Percentiles rank a stretch among this genome's conserved stretches.
phyloP scores from a whole-genome alignment of 1,139 yeast species.

The Sugiyamaella grinbergsii region DNA sequence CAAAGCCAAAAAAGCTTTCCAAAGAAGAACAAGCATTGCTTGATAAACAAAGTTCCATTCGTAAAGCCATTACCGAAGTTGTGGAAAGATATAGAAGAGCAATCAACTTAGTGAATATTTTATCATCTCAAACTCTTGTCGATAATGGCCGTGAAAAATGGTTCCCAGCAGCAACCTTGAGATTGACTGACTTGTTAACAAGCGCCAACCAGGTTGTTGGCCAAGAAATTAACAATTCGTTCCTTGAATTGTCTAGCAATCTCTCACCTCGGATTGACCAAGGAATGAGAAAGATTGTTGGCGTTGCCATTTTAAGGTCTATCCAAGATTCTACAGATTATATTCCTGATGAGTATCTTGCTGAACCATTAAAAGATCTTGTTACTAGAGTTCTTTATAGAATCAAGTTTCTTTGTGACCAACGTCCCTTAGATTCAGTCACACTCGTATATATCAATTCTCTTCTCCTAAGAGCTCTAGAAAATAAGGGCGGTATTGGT shows the following conservation, averaged over 20 bases:
- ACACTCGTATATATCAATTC: constrained; percentile 78
- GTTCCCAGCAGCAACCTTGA: constrained; percentile 65
- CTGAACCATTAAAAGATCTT: constrained; percentile 57
- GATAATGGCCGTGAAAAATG: constrained; percentile 72
- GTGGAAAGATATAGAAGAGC: constrained; percentile 52
- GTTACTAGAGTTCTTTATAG: constrained; percentile 71
- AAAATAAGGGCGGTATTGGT: constrained; percentile 60
- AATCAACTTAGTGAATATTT: constrained; percentile 54
- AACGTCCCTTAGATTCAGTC: constrained; percentile 65
- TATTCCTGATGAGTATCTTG: constrained; percentile 47
- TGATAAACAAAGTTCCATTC: constrained; percentile 57
- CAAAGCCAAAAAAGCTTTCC: constrained; percentile 56
- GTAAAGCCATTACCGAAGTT: constrained; percentile 49
- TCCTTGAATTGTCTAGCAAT: constrained; percentile 39
- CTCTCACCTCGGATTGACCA: constrained; percentile 52
- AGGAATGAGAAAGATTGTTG: constrained; percentile 55
- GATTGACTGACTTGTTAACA: constrained; percentile 49
- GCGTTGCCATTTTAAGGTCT: constrained; percentile 67
- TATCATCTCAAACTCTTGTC: constrained; percentile 55
- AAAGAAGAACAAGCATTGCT: constrained; percentile 80
- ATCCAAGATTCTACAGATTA: constrained; percentile 26
- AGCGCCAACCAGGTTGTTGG: constrained; percentile 41
- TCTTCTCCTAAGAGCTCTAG: constrained; percentile 56
- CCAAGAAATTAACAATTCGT: constrained; percentile 38
- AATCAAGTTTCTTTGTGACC: constrained; percentile 73